A percentile compares a stretch with the other conserved stretches of the same genome.
Evolutionary conservation across 2,329 filamentous ascomycete genomes (phyloP).

Genomic region (Sphaerulina populicola): DNA sequence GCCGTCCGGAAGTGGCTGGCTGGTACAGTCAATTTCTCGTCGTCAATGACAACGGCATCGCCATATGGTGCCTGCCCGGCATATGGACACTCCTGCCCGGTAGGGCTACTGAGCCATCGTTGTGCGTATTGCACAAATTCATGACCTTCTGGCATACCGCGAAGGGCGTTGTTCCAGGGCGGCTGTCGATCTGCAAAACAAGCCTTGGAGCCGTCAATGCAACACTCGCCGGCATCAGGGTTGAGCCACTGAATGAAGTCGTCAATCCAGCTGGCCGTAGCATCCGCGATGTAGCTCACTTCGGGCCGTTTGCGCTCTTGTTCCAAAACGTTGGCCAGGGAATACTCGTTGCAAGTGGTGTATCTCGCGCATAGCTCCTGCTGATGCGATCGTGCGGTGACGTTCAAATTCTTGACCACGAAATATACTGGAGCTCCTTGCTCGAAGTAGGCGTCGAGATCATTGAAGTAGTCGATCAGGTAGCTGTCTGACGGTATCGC

Average conservation of each 20-base stretch:
- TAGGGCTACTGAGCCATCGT: constrained; percentile 73
- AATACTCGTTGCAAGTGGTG: constrained; percentile 75
- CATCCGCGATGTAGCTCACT: constrained; percentile 77
- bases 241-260: constrained; percentile 98
- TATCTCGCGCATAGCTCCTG: constrained; percentile 85
- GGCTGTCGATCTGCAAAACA: constrained; percentile 75
- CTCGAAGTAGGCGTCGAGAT: constrained; percentile 86
- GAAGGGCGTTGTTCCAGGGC: constrained; percentile 79
- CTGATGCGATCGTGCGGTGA: constrained; percentile 66
- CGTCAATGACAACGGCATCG: constrained; percentile 70
- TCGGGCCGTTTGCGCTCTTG: constrained; percentile 86
- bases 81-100: constrained; percentile 74
- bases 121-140: constrained; percentile 83
- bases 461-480: constrained; percentile 91
- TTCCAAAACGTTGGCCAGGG: constrained; percentile 81
- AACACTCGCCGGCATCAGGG: constrained; percentile 66
- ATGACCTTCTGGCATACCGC: constrained; percentile 84
- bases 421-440: constrained; percentile 94
- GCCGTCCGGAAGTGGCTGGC: constrained; percentile 88
- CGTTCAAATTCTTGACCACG: constrained; percentile 72
- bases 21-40: constrained; percentile 56
- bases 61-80: constrained; percentile 84
- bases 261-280: constrained; percentile 91
- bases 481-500: constrained; percentile 92
- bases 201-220: constrained; percentile 51